These are phyloP conservation scores for Boechera stricta DNA, from an alignment of 345 rosid genomes.

Conservation along the genomic window DNA sequence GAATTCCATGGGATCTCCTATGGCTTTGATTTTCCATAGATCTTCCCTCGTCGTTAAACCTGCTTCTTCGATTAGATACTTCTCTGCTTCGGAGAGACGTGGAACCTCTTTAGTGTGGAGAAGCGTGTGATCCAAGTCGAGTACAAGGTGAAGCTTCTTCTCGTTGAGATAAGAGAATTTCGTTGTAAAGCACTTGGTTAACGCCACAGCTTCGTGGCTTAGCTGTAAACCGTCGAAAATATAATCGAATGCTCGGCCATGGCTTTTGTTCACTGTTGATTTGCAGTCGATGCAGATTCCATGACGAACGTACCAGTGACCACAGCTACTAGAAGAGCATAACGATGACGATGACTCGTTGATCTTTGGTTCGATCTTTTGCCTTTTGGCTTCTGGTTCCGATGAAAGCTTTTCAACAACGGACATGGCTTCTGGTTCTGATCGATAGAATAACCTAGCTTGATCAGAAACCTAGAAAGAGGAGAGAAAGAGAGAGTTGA, in stretches of 20 bases:
- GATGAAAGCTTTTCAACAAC: background rate
- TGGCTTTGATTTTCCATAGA: background rate
- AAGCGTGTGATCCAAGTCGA: constrained; percentile 40
- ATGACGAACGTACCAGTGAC: constrained; percentile 8
- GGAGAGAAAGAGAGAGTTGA: too few species aligned
- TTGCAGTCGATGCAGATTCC: constrained; percentile 16
- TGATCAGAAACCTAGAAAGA: background rate
- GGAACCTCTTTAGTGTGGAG: background rate
- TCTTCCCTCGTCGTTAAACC: constrained; percentile 3
- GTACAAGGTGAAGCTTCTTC: constrained; percentile 35
- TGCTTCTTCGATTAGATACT: constrained; percentile 27
- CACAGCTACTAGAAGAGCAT: constrained; percentile 5
- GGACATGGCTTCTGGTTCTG: constrained; percentile 12
- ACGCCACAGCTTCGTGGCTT: constrained; percentile 21
- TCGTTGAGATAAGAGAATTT: constrained; percentile 1
- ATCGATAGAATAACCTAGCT: too few species aligned
- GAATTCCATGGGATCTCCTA: background rate
- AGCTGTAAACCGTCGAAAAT: constrained; percentile 14
- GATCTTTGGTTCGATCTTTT: background rate
- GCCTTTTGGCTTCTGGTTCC: constrained; percentile 10
- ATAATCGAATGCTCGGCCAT: constrained; percentile 11
- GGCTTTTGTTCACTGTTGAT: background rate
- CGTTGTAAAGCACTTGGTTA: background rate
- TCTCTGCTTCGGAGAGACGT: constrained; percentile 1
- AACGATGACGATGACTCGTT: background rate